phyloP scores from a whole-genome alignment of 169 alveolate genomes.

The Cryptosporidium canis region DNA sequence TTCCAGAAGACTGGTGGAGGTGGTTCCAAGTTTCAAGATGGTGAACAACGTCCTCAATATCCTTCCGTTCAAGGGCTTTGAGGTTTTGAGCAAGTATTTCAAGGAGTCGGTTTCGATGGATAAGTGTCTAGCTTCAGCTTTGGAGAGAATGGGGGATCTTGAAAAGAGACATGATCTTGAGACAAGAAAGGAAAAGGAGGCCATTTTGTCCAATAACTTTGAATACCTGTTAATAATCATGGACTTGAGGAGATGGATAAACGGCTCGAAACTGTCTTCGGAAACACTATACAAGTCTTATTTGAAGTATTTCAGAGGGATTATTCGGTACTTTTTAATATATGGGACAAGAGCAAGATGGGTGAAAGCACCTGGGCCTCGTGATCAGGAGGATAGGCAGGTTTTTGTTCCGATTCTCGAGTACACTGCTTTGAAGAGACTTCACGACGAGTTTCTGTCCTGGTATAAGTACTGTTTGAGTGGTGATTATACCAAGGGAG shows the following conservation, averaged over 20 bases:
- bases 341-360: conserved; percentile 48
- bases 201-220: conserved; percentile 1
- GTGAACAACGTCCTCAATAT: not conserved
- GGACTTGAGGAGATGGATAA: conserved; percentile 2
- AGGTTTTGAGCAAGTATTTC: not conserved
- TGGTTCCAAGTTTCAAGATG: conserved; percentile 17
- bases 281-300: conserved; percentile 5
- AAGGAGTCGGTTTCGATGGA: not conserved
- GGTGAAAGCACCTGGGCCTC: not conserved
- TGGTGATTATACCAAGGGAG: not conserved
- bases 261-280: conserved; percentile 3
- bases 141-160: not conserved
- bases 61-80: conserved; percentile 13
- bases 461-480: not conserved
- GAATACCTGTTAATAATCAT: not conserved
- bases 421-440: not conserved
- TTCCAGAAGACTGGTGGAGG: not conserved
- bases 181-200: not conserved
- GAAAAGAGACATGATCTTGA: not conserved
- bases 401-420: conserved; percentile 37
- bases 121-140: not conserved
- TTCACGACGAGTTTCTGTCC: not conserved
- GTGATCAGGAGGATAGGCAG: not conserved
- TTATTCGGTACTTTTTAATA: conserved; percentile 17
- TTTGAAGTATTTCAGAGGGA: conserved; percentile 18